A percentile compares a stretch with the other conserved stretches of the same genome.
Conservation (phyloP, 2,329 filamentous ascomycete genomes). For the Dothideomycetes sp. region DNA sequence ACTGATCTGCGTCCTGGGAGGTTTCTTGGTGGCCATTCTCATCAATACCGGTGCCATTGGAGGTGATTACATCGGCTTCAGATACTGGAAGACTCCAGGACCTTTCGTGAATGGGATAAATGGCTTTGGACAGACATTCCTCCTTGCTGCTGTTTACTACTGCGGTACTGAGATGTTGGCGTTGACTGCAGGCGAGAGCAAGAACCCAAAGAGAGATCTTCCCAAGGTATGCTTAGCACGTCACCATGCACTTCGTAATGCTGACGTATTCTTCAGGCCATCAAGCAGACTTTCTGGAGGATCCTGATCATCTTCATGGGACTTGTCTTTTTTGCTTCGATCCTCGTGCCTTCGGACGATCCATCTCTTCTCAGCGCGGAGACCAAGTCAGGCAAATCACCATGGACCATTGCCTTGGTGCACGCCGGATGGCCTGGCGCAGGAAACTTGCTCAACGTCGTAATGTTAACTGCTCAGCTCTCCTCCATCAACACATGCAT, state of each 20-base stretch:
- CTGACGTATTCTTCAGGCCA: no score
- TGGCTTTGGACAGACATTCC: no score
- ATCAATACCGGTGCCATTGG: constrained; percentile 25
- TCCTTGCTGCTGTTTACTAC: no score
- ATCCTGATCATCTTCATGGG: constrained; percentile 76
- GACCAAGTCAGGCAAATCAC: constrained; percentile 50
- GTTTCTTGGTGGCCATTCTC: constrained; percentile 29
- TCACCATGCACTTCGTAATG: no score
- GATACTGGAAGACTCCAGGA: constrained; percentile 29
- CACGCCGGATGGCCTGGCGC: constrained; percentile 52
- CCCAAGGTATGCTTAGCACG: no score
- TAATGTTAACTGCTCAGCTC: constrained; percentile 66
- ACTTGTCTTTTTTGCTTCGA: constrained; percentile 64
- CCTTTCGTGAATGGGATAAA: no score
- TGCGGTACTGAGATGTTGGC: no score
- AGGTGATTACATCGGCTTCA: constrained; percentile 30
- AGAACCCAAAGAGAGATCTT: constrained; percentile 67
- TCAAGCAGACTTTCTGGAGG: constrained; percentile 71
- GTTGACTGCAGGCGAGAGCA: constrained; percentile 70
- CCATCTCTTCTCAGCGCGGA: constrained; percentile 48
- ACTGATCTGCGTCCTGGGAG: constrained; percentile 33
- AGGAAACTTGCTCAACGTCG: constrained; percentile 60
- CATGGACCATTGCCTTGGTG: constrained; percentile 64
- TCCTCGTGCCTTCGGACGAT: constrained; percentile 53
- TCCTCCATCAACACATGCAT: constrained; percentile 69